A percentile compares a stretch with the other conserved stretches of the same genome.
Conservation (phyloP, 2,329 filamentous ascomycete species). For the Fusarium haematococcum region DNA sequence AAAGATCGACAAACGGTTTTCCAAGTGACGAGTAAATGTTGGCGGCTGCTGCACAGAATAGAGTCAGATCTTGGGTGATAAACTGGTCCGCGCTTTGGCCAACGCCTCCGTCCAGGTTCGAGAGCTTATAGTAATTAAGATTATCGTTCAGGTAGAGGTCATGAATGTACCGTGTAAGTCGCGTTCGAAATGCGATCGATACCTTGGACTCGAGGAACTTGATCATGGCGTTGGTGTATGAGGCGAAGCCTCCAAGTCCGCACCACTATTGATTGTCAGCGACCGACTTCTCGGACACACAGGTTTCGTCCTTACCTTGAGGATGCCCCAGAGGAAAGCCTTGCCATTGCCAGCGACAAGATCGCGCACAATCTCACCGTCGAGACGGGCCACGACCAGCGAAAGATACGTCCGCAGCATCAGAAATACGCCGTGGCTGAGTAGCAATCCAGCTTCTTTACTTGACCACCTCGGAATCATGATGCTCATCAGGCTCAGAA, state of each 20-base stretch:
- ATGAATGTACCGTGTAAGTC: slow-evolving; percentile 95
- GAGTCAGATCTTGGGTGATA: slow-evolving; percentile 95
- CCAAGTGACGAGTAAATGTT: slow-evolving; percentile 95
- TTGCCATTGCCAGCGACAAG: slow-evolving; percentile 94
- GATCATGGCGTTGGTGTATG: slow-evolving; percentile 99
- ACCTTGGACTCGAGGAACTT: slow-evolving; percentile 98
- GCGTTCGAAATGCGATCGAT: slow-evolving; percentile 95
- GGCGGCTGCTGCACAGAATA: slow-evolving; percentile 93
- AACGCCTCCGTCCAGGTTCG: slow-evolving; percentile 92
- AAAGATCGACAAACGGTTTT: slow-evolving; percentile 97
- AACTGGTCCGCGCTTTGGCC: slow-evolving; percentile 95
- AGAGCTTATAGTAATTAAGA: slow-evolving; percentile 95
- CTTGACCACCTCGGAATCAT: slow-evolving; percentile 97
- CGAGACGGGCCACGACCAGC: slow-evolving; percentile 88
- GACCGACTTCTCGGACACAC: neutral
- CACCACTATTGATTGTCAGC: slow-evolving; percentile 73
- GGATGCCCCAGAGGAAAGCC: slow-evolving; percentile 86
- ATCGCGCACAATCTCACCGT: slow-evolving; percentile 96
- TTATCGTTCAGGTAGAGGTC: slow-evolving; percentile 96
- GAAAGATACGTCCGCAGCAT: slow-evolving; percentile 95
- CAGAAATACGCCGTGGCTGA: slow-evolving; percentile 90
- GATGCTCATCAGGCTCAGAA: slow-evolving; percentile 94
- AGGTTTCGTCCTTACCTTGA: slow-evolving; percentile 67
- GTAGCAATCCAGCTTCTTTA: slow-evolving; percentile 90
- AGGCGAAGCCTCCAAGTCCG: slow-evolving; percentile 90